These are phyloP conservation scores for Desmodesmus armatus DNA, from an alignment of 139 green algal species.

Conservation along the genomic window DNA sequence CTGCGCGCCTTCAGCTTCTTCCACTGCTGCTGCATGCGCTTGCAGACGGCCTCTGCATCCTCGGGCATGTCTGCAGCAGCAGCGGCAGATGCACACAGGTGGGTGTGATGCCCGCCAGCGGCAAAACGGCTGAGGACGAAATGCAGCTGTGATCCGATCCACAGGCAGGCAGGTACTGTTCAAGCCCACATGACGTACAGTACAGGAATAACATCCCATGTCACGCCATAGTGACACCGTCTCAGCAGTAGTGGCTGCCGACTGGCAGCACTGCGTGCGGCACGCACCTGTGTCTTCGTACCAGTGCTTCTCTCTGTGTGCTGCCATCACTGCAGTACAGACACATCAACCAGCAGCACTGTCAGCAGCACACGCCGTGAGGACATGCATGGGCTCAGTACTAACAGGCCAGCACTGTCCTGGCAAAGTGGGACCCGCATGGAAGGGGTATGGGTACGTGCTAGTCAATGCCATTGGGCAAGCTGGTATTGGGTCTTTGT, in stretches of 20 bases:
- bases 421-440: too few relatives aligned
- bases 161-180: neutral
- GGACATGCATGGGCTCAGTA: too few relatives aligned
- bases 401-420: too few relatives aligned
- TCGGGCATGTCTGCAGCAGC: constrained; percentile 3
- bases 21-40: constrained; percentile 18
- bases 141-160: neutral
- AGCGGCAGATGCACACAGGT: neutral
- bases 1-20: neutral
- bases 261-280: neutral
- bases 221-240: too few relatives aligned
- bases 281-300: constrained; percentile 9
- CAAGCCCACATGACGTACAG: neutral
- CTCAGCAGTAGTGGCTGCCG: too few relatives aligned
- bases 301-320: constrained; percentile 16
- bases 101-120: neutral
- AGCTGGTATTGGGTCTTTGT: too few relatives aligned
- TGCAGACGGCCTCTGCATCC: neutral
- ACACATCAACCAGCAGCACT: too few relatives aligned
- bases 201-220: neutral
- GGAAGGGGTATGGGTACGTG: too few relatives aligned
- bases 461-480: too few relatives aligned
- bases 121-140: neutral
- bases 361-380: too few relatives aligned
- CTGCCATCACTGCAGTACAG: constrained; percentile 30